phyloP scores from a whole-genome alignment of 2,329 filamentous ascomycete genomes.

The Cordyceps cateniannulata region DNA sequence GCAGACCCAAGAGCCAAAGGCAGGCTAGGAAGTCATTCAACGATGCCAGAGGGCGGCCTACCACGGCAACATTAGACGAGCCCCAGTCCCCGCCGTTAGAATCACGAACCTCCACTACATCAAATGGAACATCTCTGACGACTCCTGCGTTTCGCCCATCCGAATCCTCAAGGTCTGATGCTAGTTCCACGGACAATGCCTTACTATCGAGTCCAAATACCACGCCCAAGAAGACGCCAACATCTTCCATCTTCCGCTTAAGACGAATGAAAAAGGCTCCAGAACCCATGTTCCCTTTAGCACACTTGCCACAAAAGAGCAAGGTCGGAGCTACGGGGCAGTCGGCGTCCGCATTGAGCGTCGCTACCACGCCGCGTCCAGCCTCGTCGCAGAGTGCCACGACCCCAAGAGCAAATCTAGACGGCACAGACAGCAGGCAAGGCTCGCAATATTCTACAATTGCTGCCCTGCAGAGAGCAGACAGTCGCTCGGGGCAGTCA shows the following conservation, averaged over 20 bases:
- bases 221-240: constrained; percentile 54
- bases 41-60: constrained; percentile 25
- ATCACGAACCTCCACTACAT: constrained; percentile 21
- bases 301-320: constrained; percentile 73
- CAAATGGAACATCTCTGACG: constrained; percentile 40
- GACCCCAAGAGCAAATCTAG: constrained; percentile 18
- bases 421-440: constrained; percentile 25
- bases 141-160: constrained; percentile 38
- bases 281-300: constrained; percentile 74
- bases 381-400: constrained; percentile 28
- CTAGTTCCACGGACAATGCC: constrained; percentile 65
- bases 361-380: constrained; percentile 27
- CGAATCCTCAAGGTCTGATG: constrained; percentile 87
- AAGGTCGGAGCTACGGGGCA: constrained; percentile 29
- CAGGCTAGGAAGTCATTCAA: constrained; percentile 39
- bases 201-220: constrained; percentile 52
- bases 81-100: constrained; percentile 31
- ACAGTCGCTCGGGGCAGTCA: constrained; percentile 55
- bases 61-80: constrained; percentile 48
- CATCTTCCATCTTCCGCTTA: constrained; percentile 73
- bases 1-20: constrained; percentile 10
- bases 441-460: constrained; percentile 34
- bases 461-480: constrained; percentile 39
- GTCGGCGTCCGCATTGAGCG: constrained; percentile 39
- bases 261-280: constrained; percentile 70